Percentiles rank a stretch among this genome's conserved stretches.
These are phyloP conservation scores for Lojkania enalia DNA, from an alignment of 2,329 filamentous ascomycete species.

Conservation along the genomic window DNA sequence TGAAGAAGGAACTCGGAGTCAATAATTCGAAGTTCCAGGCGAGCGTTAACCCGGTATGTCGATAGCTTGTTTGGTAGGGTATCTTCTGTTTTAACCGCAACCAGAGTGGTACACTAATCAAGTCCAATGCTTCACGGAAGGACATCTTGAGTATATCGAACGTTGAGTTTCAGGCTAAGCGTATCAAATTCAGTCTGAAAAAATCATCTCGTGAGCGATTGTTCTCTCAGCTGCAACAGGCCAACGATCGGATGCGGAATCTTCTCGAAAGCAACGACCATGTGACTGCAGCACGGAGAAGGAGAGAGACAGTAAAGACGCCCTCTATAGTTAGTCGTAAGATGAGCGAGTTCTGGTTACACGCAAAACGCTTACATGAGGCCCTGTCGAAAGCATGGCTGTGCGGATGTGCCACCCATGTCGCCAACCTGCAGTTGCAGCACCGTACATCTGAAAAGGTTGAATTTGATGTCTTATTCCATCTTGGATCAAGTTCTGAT, in stretches of 20 bases:
- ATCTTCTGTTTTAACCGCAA: not conserved
- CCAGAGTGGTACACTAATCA: slow-evolving; percentile 9
- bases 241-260: slow-evolving; percentile 18
- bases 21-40: slow-evolving; percentile 15
- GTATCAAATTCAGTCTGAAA: slow-evolving; percentile 15
- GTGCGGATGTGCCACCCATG: slow-evolving; percentile 10
- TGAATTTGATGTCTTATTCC: slow-evolving; percentile 17
- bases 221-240: slow-evolving; percentile 14
- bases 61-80: not conserved
- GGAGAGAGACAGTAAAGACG: not conserved
- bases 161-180: slow-evolving; percentile 15
- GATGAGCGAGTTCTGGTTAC: slow-evolving; percentile 15
- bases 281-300: slow-evolving; percentile 8
- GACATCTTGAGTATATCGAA: slow-evolving; percentile 14
- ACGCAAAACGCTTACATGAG: slow-evolving; percentile 14
- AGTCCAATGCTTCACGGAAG: slow-evolving; percentile 8
- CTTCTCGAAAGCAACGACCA: slow-evolving; percentile 18
- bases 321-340: slow-evolving; percentile 6
- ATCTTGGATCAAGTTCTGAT: not conserved
- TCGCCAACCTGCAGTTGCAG: slow-evolving; percentile 12
- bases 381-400: slow-evolving; percentile 14
- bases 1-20: slow-evolving; percentile 21
- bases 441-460: slow-evolving; percentile 11
- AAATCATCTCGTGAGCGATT: slow-evolving; percentile 12
- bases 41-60: slow-evolving; percentile 9